Evolutionary conservation across 805 yeast genomes (phyloP), one percentile per base, ranked within the genome.

Genomic region (Lipomyces yamadae): DNA sequence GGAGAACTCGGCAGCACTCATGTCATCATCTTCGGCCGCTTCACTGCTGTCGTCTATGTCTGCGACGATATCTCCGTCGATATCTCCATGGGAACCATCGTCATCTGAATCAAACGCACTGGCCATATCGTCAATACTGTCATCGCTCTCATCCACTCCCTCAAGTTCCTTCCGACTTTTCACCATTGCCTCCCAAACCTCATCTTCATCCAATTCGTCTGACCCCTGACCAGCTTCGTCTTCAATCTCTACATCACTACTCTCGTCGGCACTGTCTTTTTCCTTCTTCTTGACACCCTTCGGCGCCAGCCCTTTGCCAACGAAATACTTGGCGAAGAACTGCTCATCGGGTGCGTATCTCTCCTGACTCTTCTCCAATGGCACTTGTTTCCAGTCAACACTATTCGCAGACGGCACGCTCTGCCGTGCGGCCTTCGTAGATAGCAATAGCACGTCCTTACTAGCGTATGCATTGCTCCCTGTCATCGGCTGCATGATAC

Each of bases 401-500:
- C 95, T 85, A 75, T 93, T 92, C 3, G 85, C 96, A 1, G 98
- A 97, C 13, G 84, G 76, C n/a, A 82, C 84, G 3, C 77, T 77
- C 29, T 64, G 72, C 13, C 91, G 84, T n/a, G 91, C 86, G 0
- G 70, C 75, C 60, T 75, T 75, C 8, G 76, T 74, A 8, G 75
- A 69, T 13, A 78, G 70, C 13, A 78, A 72, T 8, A 77, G 65
- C 11, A 71, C 72, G 24, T 74, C 71, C 62, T 75, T 78, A 1
- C 74, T 72, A 39, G 54, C 63, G 29, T 67, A 67, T 30, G 67
- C 73, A 8, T 65, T 50, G 50, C 64, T 62, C 11, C 62, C 63
- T 56, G 96, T 92, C 71, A 95, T 82, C 60, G 99, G 98, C 82
- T 95, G 99, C 98, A 95, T 95, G 76, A 95, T 93, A 56, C 98